These are phyloP conservation scores for Xylariales sp. DNA, from an alignment of 2,329 filamentous ascomycete species.

Conservation along the genomic window DNA sequence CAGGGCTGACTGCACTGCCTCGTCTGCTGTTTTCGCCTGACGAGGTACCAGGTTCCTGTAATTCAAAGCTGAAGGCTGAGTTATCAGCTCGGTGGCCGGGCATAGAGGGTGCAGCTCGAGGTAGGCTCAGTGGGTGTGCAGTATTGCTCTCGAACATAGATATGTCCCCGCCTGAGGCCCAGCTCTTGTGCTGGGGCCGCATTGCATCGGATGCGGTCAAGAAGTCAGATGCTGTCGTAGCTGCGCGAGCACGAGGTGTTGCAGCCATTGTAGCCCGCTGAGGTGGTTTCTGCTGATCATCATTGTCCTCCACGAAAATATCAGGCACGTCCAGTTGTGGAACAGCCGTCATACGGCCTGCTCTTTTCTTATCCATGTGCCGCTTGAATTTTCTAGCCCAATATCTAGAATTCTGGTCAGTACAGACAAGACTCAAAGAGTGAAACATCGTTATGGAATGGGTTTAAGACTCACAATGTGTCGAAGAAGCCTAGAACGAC, in stretches of 20 bases:
- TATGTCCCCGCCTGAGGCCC: slow-evolving; percentile 39
- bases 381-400: slow-evolving; percentile 81
- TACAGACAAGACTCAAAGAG: no score
- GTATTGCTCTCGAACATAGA: slow-evolving; percentile 37
- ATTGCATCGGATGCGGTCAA: slow-evolving; percentile 30
- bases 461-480: slow-evolving; percentile 65
- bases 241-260: slow-evolving; percentile 11
- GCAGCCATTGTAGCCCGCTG: slow-evolving; percentile 24
- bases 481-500: slow-evolving; percentile 95
- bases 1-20: slow-evolving; percentile 66
- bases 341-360: slow-evolving; percentile 70
- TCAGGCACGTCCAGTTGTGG: slow-evolving; percentile 83
- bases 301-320: slow-evolving; percentile 82
- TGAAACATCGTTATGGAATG: no score
- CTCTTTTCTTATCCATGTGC: slow-evolving; percentile 66
- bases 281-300: slow-evolving; percentile 33
- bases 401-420: slow-evolving; percentile 44
- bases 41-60: slow-evolving; percentile 39
- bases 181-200: slow-evolving; percentile 33
- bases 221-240: slow-evolving; percentile 22
- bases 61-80: slow-evolving; percentile 56
- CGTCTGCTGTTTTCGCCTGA: slow-evolving; percentile 49
- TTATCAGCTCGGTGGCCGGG: slow-evolving; percentile 38
- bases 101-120: slow-evolving; percentile 39
- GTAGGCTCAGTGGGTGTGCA: slow-evolving; percentile 50